These are phyloP conservation scores for Hortiboletus flavorubellus DNA, from an alignment of 768 basidiomycete genomes.

Conservation along the genomic window DNA sequence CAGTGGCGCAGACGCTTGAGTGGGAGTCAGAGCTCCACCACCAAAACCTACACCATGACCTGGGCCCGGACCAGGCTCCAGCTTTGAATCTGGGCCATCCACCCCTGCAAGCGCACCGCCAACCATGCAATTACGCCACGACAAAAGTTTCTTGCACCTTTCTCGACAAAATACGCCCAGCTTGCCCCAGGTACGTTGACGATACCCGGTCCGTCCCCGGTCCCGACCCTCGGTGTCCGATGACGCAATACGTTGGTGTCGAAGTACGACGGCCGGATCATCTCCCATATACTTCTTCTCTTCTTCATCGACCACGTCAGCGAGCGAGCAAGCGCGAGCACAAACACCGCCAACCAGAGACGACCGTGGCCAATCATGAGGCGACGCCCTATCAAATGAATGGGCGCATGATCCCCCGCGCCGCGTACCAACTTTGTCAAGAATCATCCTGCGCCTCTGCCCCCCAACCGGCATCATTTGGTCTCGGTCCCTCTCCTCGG, in stretches of 20 bases:
- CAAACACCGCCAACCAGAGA: background rate
- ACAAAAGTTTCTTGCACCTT: conserved; percentile 1
- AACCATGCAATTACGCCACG: conserved; percentile 10
- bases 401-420: background rate
- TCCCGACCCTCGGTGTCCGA: background rate
- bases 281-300: background rate
- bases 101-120: background rate
- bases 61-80: background rate
- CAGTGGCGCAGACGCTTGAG: conserved; percentile 8
- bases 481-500: background rate
- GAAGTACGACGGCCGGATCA: conserved; percentile 20
- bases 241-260: background rate
- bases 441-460: background rate
- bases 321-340: background rate
- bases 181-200: background rate
- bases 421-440: background rate
- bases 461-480: background rate
- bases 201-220: background rate
- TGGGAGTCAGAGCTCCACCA: background rate
- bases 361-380: background rate
- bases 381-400: background rate
- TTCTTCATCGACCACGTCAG: background rate
- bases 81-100: background rate
- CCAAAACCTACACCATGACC: background rate
- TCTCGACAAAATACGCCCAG: conserved; percentile 6